phyloP scores from a whole-genome alignment of 2,329 filamentous ascomycete genomes.

The Fusarium torreyae region DNA sequence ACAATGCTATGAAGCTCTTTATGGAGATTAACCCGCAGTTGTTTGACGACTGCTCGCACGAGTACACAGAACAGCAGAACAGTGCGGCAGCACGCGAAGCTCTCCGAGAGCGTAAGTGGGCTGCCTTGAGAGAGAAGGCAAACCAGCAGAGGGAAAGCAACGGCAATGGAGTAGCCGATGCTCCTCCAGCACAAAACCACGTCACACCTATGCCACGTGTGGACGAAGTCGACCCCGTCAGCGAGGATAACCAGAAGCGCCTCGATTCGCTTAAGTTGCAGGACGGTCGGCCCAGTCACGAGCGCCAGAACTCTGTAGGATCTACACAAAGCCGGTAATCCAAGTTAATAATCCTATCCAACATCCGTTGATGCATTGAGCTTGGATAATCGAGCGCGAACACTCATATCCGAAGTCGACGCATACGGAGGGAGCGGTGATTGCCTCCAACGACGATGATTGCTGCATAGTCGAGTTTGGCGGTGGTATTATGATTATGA shows the following conservation, averaged over 20 bases:
- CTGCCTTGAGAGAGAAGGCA: slow-evolving; percentile 85
- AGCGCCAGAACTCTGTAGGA: slow-evolving; percentile 73
- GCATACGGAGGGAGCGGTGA: slow-evolving; percentile 17
- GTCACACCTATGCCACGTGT: slow-evolving; percentile 64
- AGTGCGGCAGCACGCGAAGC: slow-evolving; percentile 88
- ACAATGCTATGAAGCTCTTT: slow-evolving; percentile 99
- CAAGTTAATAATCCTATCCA: slow-evolving; percentile 18
- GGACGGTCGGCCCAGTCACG: slow-evolving; percentile 76
- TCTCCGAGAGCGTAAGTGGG: slow-evolving; percentile 89
- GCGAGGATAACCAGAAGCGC: slow-evolving; percentile 87
- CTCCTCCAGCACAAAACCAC: slow-evolving; percentile 55
- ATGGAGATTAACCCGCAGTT: slow-evolving; percentile 99
- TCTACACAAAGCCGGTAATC: slow-evolving; percentile 67
- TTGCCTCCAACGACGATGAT: slow-evolving; percentile 28
- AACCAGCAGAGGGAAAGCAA: slow-evolving; percentile 72
- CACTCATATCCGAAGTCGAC: slow-evolving; percentile 18
- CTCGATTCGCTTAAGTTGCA: slow-evolving; percentile 92
- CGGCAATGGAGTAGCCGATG: slow-evolving; percentile 50
- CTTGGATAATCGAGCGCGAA: slow-evolving; percentile 31
- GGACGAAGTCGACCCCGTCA: slow-evolving; percentile 84
- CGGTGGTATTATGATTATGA: slow-evolving; percentile 40
- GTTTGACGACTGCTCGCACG: slow-evolving; percentile 98
- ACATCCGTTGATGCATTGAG: slow-evolving; percentile 14
- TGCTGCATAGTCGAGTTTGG: slow-evolving; percentile 36
- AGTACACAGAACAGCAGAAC: slow-evolving; percentile 97